Evolutionary conservation across 2,329 filamentous ascomycete genomes (phyloP), one percentile per base, ranked within the genome.

Genomic region (Venturia carpophila): DNA sequence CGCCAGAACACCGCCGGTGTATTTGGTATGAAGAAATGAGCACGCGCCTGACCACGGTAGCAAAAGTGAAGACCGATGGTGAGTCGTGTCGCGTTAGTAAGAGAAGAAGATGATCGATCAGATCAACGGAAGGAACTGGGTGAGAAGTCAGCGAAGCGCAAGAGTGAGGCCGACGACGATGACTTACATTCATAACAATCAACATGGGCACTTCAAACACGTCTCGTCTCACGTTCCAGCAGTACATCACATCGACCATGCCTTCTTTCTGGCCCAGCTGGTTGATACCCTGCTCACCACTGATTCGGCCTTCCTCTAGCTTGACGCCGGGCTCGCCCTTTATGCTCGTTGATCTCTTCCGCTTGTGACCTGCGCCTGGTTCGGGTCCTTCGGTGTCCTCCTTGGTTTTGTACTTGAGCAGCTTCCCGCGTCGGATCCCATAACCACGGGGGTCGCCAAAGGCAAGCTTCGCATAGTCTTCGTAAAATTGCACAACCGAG

Each of bases 201-300:
- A 97, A 82, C 91, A 97, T 96, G 27, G 94, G 94, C 76, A 97
- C 96, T 78, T 97, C 93, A 79, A 97, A 97, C 49, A 94, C 91
- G 76, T 99, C 94, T 68, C 93, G 84, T 79, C 96, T 96, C 68
- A 97, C 92, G 68, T 91, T 93, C 92, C 93, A 97, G 79, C 91
- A 96, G 78, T 95, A 96, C 71, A 90, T 92, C 79, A 92, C 97
- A 74, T 96, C 90, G 66, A 97, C 89, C 77, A 94, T 92, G 64
- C 92, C 93, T 72, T 96, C 92, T 73, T 86, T 89, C 72, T 90
- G 81, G 0, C 84, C 91, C 17, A 96, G 83, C 72, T 87, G 85
- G 64, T 89, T 89, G 76, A 96, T 93, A 11, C 90, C 92, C 68
- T 89, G 84, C 75, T 91, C 87, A 72, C 67, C 62, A 68, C 43